These are phyloP conservation scores for Gynochthodes officinalis DNA, from an alignment of 257 asterid genomes.

Conservation along the genomic window DNA sequence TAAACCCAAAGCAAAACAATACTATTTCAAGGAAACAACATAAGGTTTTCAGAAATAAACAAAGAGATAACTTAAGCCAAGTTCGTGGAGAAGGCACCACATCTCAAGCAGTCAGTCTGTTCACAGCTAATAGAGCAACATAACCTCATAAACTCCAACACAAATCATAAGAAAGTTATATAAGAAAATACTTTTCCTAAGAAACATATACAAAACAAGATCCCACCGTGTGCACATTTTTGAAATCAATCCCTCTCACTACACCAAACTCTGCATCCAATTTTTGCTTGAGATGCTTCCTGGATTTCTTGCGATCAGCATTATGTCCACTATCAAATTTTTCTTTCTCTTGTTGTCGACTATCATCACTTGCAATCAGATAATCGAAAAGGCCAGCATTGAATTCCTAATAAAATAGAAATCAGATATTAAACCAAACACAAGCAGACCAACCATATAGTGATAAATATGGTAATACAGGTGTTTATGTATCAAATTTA, in stretches of 20 bases:
- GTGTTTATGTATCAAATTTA: constrained; percentile 9
- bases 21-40: no score
- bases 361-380: constrained; percentile 80
- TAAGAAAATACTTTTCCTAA: background rate
- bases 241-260: constrained; percentile 97
- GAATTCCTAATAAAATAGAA: constrained; percentile 58
- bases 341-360: constrained; percentile 44
- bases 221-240: constrained; percentile 87
- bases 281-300: constrained; percentile 52
- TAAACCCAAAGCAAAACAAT: background rate
- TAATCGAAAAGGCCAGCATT: constrained; percentile 95
- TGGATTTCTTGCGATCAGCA: constrained; percentile 49
- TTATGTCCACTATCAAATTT: constrained; percentile 40
- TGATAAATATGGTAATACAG: background rate
- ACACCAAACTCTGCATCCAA: constrained; percentile 91
- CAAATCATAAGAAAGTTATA: background rate
- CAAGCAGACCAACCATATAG: background rate
- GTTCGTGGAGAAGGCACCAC: background rate
- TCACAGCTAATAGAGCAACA: background rate
- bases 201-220: constrained; percentile 5
- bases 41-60: no score
- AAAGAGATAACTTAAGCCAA: background rate
- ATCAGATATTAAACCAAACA: constrained; percentile 17
- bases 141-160: background rate
- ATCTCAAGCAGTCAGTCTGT: background rate